Evolutionary conservation across 495 filamentous ascomycete genomes (phyloP), one percentile per base, ranked within the genome.

Genomic region (Annulohypoxylon bovei): DNA sequence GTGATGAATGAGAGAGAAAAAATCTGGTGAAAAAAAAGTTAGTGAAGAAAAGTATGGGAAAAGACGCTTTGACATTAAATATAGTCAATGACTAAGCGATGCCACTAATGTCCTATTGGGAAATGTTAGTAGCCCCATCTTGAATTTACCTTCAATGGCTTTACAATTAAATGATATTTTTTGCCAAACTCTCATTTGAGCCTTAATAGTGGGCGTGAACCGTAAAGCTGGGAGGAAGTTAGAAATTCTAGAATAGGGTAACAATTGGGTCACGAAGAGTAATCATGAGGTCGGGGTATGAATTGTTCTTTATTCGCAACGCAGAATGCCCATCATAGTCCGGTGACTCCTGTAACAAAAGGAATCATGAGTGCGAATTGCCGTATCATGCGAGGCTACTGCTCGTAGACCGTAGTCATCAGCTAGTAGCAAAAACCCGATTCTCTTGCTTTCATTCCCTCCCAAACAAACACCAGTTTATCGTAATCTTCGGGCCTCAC

Each of bases 401-500:
- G 52, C 59, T 68, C 32, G 40, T 47, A 22, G 56, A 67, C 53
- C 37, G 35, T 56, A 61, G 40, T 52, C 58, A 50, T 42, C 39
- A 37, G 58, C 53, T 68, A 60, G 61, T 50, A 65, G 55, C 59
- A 35, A 64, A 70, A 47, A 58, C 46, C 67, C 58, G 62, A 53
- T 30, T 59, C 54, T 25, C 60, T 25, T 63, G 20, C n/a, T 68
- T 42, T 57, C 55, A 53, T 60, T 37, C 52, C 55, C 60, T 49
- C 63, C 55, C 52, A 30, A 62, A 37, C 32, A 56, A 63, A 47
- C 32, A 39, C 44, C 55, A 5, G 25, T 33, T 86, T 92, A 94
- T 88, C 93, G 87, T 83, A 96, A 87, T 82, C 93, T 86, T 78
- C 92, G 84, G 70, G 92, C 92, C 83, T 95, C 93, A 80, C 92